A percentile compares a stretch with the other conserved stretches of the same genome.
phyloP scores from a whole-genome alignment of 1,284 basidiomycete genomes.

The Apiotrichum laibachii region DNA sequence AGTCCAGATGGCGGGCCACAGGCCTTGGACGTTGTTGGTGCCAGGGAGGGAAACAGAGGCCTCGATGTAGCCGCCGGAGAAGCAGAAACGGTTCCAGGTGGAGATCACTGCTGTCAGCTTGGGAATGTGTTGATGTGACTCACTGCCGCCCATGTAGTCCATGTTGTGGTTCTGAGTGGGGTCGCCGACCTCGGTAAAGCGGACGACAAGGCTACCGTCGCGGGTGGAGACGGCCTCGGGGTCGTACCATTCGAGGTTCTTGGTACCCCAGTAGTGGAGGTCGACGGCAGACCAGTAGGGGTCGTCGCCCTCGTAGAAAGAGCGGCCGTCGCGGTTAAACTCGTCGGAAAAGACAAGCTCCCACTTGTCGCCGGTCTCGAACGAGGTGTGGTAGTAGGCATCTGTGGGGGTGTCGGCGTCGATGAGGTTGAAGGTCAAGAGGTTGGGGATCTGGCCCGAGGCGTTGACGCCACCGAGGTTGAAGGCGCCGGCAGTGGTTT shows the following conservation, averaged over 20 bases:
- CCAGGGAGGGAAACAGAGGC: slow-evolving; percentile 74
- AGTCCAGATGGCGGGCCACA: slow-evolving; percentile 59
- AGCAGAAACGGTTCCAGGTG: slow-evolving; percentile 88
- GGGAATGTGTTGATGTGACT: slow-evolving; percentile 39
- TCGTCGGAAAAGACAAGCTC: slow-evolving; percentile 88
- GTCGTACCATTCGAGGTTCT: slow-evolving; percentile 63
- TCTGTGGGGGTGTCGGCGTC: slow-evolving; percentile 66
- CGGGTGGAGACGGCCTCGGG: slow-evolving; percentile 59
- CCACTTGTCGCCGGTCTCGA: slow-evolving; percentile 67
- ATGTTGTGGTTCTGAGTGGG: slow-evolving; percentile 68
- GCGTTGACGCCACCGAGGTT: slow-evolving; percentile 74
- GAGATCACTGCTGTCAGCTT: slow-evolving; percentile 38
- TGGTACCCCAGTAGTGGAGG: slow-evolving; percentile 66
- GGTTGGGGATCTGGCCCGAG: slow-evolving; percentile 54
- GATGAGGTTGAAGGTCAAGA: slow-evolving; percentile 53
- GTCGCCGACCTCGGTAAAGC: slow-evolving; percentile 57
- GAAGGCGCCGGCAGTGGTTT: slow-evolving; percentile 50
- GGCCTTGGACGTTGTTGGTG: slow-evolving; percentile 62
- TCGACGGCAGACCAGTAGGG: slow-evolving; percentile 59
- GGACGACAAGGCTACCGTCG: slow-evolving; percentile 69
- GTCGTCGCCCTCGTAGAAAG: slow-evolving; percentile 58
- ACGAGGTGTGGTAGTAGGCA: slow-evolving; percentile 58
- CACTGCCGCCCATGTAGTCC: slow-evolving; percentile 68
- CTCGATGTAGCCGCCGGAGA: slow-evolving; percentile 81
- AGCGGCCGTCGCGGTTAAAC: slow-evolving; percentile 71